A percentile compares a stretch with the other conserved stretches of the same genome.
phyloP scores from a whole-genome alignment of 2,329 filamentous ascomycete genomes.

The Colletotrichum sansevieriae region DNA sequence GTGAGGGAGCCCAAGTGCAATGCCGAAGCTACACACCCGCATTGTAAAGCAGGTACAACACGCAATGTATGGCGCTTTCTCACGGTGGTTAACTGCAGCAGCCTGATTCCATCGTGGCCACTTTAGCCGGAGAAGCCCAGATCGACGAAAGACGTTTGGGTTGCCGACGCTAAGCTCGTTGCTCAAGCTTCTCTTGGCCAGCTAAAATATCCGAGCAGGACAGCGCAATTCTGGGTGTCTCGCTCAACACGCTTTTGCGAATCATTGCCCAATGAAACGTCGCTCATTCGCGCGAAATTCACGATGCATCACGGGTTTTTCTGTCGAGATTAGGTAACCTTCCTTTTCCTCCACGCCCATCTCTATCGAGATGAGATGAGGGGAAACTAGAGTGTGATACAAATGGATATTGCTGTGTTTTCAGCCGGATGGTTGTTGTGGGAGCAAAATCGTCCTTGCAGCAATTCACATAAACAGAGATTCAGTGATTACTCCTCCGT shows the following conservation, averaged over 20 bases:
- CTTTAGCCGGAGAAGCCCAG: constrained; percentile 28
- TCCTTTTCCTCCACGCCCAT: not conserved
- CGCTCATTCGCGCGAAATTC: not conserved
- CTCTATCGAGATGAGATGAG: not conserved
- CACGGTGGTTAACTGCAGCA: not conserved
- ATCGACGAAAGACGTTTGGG: not conserved
- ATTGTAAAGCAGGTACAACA: constrained; percentile 3
- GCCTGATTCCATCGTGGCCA: not conserved
- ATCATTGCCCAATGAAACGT: not conserved
- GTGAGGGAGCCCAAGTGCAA: not conserved
- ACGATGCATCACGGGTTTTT: constrained; percentile 1
- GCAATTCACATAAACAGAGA: not conserved
- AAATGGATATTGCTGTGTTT: not conserved
- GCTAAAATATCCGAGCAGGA: constrained; percentile 15
- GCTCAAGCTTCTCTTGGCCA: constrained; percentile 18
- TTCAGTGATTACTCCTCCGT: not conserved
- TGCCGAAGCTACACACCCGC: not conserved
- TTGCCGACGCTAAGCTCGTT: constrained; percentile 14
- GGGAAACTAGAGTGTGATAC: not conserved
- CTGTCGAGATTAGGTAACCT: not conserved
- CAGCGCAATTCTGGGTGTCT: constrained; percentile 1
- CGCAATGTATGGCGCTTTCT: too few species aligned
- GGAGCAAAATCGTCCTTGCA: not conserved
- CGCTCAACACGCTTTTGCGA: not conserved
- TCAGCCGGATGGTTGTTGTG: not conserved